Evolutionary conservation across 495 filamentous ascomycete genomes (phyloP), one percentile per base, ranked within the genome.

Genomic region (Hypoxylon lenormandii): DNA sequence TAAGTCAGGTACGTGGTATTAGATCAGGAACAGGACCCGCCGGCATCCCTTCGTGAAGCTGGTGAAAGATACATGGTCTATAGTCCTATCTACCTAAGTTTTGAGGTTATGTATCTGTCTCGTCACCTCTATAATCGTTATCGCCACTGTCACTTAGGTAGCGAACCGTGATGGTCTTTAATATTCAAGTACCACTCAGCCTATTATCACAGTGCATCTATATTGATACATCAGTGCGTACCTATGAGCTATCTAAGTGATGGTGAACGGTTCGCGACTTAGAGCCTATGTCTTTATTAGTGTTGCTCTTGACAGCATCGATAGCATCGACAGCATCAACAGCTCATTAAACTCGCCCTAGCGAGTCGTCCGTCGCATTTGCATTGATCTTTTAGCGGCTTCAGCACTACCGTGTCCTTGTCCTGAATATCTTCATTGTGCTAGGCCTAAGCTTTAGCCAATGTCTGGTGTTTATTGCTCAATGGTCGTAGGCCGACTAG

Each of bases 401-500:
- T 59, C 45, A 59, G 53, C 37, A 63, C 30, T 38, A 53, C 26
- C 38, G 33, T 47, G n/a, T 33, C 10, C 10, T 33, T 8, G 6
- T 40, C 36, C 40, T 11, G 4, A 21, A 30, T 33, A 6, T n/a
- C 28, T 56, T 59, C 50, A 49, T 19, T 59, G 19, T 43, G 16
- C 7, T 45, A 42, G 22, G 28, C 37, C 3, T 57, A 33, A 48
- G 36, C 30, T 66, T 45, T 58, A 52, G 16, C 23, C 68, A 71
- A 71, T 71, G 68, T 71, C 58, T 71, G 48, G 22, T 40, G 68
- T 71, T 15, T 71, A 71, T 71, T 71, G 68, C 57, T 55, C 51
- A 61, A 70, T 70, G 56, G 68, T 66, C 23, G 50, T 61, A 53
- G 47, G 12, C 16, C 15, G 6, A n/a, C 54, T 45, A 64, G 38